Evolutionary conservation across 352 stramenopile genomes (phyloP).

Genomic region (Phytophthora kernoviae): DNA sequence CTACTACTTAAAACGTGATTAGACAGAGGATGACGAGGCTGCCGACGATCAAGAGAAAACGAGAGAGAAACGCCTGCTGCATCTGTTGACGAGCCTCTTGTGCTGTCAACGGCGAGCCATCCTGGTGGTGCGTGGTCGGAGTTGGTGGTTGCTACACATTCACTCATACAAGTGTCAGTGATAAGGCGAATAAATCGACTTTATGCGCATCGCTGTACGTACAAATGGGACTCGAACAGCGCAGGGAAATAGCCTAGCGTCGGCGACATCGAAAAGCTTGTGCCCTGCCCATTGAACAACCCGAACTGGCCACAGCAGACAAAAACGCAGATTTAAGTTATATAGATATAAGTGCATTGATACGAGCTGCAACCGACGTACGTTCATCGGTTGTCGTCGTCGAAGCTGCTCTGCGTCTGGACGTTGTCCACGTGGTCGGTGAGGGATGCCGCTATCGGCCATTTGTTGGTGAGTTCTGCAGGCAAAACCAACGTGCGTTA

Average conservation of each 20-base stretch:
- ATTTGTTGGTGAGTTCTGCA: constrained; percentile 32
- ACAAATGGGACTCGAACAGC: constrained; percentile 72
- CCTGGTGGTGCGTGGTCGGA: constrained; percentile 42
- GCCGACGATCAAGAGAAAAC: constrained; percentile 69
- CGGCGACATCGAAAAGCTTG: constrained; percentile 58
- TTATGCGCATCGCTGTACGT: constrained; percentile 5
- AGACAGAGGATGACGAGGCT: constrained; percentile 77
- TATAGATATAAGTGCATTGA: background rate
- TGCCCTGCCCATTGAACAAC: constrained; percentile 40
- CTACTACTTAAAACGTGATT: constrained; percentile 54
- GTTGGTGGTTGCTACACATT: constrained; percentile 40
- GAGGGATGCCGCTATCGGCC: constrained; percentile 45
- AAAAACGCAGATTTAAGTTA: background rate
- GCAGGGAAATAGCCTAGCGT: constrained; percentile 87
- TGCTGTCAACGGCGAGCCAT: constrained; percentile 53
- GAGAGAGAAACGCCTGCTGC: constrained; percentile 77
- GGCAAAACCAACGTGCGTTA: background rate
- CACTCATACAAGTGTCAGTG: constrained; percentile 1
- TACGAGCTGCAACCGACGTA: constrained; percentile 12
- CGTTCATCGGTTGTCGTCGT: constrained; percentile 51
- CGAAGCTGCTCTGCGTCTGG: constrained; percentile 66
- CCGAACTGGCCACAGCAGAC: constrained; percentile 31
- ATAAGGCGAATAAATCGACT: background rate
- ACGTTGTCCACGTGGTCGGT: constrained; percentile 64
- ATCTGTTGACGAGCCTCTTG: constrained; percentile 65